Conservation (phyloP, 768 basidiomycete genomes). For the Tricholoma hemisulphureum region DNA sequence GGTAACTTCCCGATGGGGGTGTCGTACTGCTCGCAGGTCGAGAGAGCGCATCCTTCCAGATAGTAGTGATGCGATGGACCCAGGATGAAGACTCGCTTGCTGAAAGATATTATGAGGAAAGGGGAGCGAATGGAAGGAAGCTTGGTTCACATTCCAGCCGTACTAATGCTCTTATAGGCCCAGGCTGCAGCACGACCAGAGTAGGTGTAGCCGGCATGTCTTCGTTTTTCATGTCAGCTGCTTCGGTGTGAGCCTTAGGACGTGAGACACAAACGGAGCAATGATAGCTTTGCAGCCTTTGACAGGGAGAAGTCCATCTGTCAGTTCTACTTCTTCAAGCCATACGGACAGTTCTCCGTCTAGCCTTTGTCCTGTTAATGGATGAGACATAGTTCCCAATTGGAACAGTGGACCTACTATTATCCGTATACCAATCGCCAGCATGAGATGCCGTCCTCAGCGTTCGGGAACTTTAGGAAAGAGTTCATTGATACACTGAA, state of each 20-base stretch:
- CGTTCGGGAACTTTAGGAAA: slow-evolving; percentile 10
- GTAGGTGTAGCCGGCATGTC: slow-evolving; percentile 95
- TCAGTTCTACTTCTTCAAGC: slow-evolving; percentile 52
- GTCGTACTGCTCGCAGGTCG: slow-evolving; percentile 70
- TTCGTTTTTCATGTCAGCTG: slow-evolving; percentile 28
- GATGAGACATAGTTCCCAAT: slow-evolving; percentile 11
- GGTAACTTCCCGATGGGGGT: slow-evolving; percentile 85
- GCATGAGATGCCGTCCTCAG: slow-evolving; percentile 75
- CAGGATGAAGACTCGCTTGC: slow-evolving; percentile 90
- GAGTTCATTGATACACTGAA: neutral
- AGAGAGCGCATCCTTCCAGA: slow-evolving; percentile 83
- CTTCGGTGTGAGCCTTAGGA: neutral
- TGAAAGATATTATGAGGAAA: slow-evolving; percentile 28
- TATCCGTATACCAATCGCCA: slow-evolving; percentile 82
- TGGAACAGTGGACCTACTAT: slow-evolving; percentile 46
- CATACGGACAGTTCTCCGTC: slow-evolving; percentile 60
- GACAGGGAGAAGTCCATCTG: slow-evolving; percentile 58
- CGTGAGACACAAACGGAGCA: slow-evolving; percentile 71
- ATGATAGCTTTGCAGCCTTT: slow-evolving; percentile 80
- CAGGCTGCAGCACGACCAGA: slow-evolving; percentile 93
- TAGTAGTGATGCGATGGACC: slow-evolving; percentile 95
- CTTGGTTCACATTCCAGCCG: slow-evolving; percentile 65
- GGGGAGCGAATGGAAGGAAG: slow-evolving; percentile 5
- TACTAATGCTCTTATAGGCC: slow-evolving; percentile 91
- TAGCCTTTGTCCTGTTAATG: slow-evolving; percentile 51